A percentile compares a stretch with the other conserved stretches of the same genome.
Evolutionary conservation across 805 yeast genomes (phyloP).

Genomic region (fission yeast (Schizosaccharomyces pombe)): ASM294v3 CU329670.1:3325501-3326000

Average conservation of each 20-base stretch:
- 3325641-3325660: background rate
- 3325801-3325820: background rate
- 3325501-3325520: no score
- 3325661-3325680: background rate
- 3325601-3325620: no score
- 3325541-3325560: no score
- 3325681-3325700: background rate
- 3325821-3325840: background rate
- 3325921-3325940: background rate
- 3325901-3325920: background rate
- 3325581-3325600: no score
- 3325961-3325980: background rate
- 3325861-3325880: background rate
- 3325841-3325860: background rate
- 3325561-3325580: no score
- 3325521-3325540: no score
- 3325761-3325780: background rate
- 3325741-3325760: background rate
- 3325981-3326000: background rate
- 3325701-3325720: background rate
- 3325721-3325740: background rate
- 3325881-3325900: background rate
- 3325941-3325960: background rate
- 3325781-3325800: background rate
- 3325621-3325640: no score